These are phyloP conservation scores for Gleditsia sinensis DNA, from an alignment of 306 rosid species.

Conservation along the genomic window DNA sequence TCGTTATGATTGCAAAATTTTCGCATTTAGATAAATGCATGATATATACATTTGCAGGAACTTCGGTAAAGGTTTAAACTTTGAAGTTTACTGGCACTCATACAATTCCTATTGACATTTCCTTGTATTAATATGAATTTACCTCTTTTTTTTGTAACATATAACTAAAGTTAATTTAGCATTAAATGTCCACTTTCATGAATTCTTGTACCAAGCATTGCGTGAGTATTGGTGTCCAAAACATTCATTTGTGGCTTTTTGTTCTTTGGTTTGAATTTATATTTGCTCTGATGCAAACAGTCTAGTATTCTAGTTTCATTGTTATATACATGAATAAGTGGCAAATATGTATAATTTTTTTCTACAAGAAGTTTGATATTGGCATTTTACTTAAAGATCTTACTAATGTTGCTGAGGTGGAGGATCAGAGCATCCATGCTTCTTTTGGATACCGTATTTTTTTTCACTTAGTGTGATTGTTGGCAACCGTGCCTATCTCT, in stretches of 20 bases:
- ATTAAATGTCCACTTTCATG: constrained; percentile 17
- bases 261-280: background rate
- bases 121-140: constrained; percentile 15
- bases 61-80: background rate
- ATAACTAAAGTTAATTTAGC: constrained; percentile 3
- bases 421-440: background rate
- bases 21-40: constrained; percentile 3
- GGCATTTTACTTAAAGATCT: background rate
- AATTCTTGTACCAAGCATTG: background rate
- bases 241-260: constrained; percentile 15
- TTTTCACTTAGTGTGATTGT: constrained; percentile 1
- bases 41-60: constrained; percentile 14
- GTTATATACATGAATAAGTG: background rate
- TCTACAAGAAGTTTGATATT: background rate
- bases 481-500: background rate
- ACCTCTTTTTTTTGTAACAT: background rate
- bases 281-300: constrained; percentile 3
- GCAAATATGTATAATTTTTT: background rate
- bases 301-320: constrained; percentile 9
- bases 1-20: background rate
- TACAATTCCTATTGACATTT: constrained; percentile 1
- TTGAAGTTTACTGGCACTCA: background rate
- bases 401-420: constrained; percentile 4
- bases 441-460: background rate
- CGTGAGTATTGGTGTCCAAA: background rate